Conservation (phyloP, 2,329 filamentous ascomycete genomes). For the Colletotrichum sp. region DNA sequence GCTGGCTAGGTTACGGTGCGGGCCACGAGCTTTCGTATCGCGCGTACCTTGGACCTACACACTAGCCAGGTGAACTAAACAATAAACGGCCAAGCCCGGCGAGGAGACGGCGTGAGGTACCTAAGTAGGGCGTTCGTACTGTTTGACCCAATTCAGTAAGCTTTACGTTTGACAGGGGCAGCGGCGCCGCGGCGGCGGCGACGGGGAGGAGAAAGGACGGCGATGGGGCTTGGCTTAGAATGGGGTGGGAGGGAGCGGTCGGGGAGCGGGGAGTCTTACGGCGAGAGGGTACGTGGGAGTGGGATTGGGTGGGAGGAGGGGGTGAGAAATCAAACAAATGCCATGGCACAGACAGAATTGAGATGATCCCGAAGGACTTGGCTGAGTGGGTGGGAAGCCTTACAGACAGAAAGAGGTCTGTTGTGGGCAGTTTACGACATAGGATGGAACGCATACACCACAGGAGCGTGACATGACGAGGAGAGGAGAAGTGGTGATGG, state of each 20-base stretch:
- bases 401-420: background rate
- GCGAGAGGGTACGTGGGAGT: background rate
- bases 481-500: background rate
- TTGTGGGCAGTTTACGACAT: background rate
- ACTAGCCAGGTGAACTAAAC: constrained; percentile 8
- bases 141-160: constrained; percentile 14
- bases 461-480: background rate
- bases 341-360: constrained; percentile 10
- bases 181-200: constrained; percentile 10
- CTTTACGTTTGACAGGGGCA: constrained; percentile 17
- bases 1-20: background rate
- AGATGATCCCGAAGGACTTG: constrained; percentile 5
- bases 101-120: constrained; percentile 15
- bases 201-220: constrained; percentile 6
- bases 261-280: background rate
- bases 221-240: background rate
- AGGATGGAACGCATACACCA: background rate
- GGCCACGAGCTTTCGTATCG: constrained; percentile 14
- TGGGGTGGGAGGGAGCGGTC: constrained; percentile 1
- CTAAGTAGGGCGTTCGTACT: constrained; percentile 10
- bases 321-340: constrained; percentile 3
- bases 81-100: constrained; percentile 2
- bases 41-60: background rate
- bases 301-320: background rate
- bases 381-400: background rate